These are phyloP conservation scores for Apiospora aurea DNA, from an alignment of 2,329 filamentous ascomycete genomes.

Conservation along the genomic window DNA sequence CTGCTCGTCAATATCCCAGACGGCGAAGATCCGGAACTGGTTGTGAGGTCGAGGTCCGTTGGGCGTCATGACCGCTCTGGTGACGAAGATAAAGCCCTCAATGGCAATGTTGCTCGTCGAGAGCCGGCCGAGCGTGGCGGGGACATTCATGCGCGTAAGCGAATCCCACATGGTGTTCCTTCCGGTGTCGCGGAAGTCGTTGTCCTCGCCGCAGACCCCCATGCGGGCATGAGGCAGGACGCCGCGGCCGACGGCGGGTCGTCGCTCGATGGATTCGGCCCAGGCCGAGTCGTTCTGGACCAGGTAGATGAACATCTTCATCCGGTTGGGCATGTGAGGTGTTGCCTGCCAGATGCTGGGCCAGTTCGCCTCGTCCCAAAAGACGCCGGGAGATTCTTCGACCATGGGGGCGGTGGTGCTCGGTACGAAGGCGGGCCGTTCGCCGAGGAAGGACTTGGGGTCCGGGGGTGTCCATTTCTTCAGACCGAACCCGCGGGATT, in stretches of 20 bases:
- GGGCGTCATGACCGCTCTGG: background rate
- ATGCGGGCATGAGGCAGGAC: slow-evolving; percentile 17
- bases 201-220: slow-evolving; percentile 14
- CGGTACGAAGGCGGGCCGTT: slow-evolving; percentile 21
- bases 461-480: background rate
- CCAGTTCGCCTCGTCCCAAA: background rate
- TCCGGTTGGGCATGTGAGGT: background rate
- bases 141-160: background rate
- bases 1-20: slow-evolving; percentile 19
- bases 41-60: background rate
- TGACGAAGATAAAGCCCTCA: slow-evolving; percentile 2
- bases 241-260: slow-evolving; percentile 4
- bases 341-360: slow-evolving; percentile 14
- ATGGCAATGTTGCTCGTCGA: background rate
- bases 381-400: background rate
- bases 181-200: slow-evolving; percentile 17
- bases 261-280: background rate
- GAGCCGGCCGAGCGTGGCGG: background rate
- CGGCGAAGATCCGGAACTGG: slow-evolving; percentile 1
- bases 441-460: slow-evolving; percentile 10
- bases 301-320: slow-evolving; percentile 10
- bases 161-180: slow-evolving; percentile 2
- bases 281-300: slow-evolving; percentile 3
- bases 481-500: background rate
- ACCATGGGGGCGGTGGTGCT: background rate